Evolutionary conservation across 1,284 basidiomycete genomes (phyloP), one percentile per base, ranked within the genome.

Genomic region (Exsudoporus floridanus): DNA sequence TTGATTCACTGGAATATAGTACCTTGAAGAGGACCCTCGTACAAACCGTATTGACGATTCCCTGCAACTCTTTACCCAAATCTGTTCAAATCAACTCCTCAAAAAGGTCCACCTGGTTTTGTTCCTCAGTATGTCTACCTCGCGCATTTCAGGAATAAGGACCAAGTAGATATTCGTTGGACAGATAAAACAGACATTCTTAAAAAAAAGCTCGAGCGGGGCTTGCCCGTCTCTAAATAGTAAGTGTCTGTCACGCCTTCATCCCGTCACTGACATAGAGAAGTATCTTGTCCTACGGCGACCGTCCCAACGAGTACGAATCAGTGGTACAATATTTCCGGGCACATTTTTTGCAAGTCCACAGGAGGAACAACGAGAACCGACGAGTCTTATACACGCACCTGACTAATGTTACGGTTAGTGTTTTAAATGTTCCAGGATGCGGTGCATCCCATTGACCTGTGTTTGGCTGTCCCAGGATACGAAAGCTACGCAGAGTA

Each of bases 31-130:
- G 72, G 89, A 92, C 64, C 84, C 86, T 21, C 80, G 83, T 50
- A 88, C 84, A 40, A 92, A 92, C 60, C 77, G 89, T 50, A 90
- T 92, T 38, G 89, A 92, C 61, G 89, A 92, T 65, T 91, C 89
- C 0, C 71, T 92, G 21, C 89, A 92, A 69, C 74, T 92, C 14
- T 92, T 91, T 67, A 89, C 88, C 10, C 81, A 88, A 58, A 90
- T 92, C 21, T 91, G 88, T 63, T 85, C 86, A n/a, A 90, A 90
- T 64, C 77, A 79, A 23, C 75, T 92, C 37, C 74, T 92, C 50
- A 90, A 90, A 67, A 83, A 77, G 39, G 85, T 88, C 23, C 90
- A 92, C 64, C 70, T 92, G 12, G 89, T 90, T 13, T 72, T 90
- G 38, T 90, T 90, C 74, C 75, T 90, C 9, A 90, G 88, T 89